A percentile compares a stretch with the other conserved stretches of the same genome.
phyloP scores from a whole-genome alignment of 129 eudicot genomes.

The Dittrichia graveolens region DNA sequence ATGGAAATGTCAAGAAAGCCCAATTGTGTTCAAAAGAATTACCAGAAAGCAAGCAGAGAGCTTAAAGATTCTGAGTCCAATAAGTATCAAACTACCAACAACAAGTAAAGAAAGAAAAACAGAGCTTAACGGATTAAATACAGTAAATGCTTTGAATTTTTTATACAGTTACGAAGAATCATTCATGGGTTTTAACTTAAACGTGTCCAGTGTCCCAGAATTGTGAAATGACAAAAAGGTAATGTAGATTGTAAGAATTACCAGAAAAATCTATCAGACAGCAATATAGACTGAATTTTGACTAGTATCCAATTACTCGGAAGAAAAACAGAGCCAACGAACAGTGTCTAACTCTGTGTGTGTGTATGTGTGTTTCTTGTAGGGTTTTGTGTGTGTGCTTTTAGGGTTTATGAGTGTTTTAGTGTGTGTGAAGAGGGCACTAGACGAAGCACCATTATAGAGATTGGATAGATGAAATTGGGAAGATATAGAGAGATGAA shows the following conservation, averaged over 20 bases:
- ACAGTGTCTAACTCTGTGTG: not conserved
- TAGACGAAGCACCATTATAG: constrained; percentile 39
- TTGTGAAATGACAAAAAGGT: constrained; percentile 32
- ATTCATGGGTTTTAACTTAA: constrained; percentile 12
- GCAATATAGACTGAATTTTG: constrained; percentile 16
- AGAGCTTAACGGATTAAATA: constrained; percentile 14
- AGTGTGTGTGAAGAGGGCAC: constrained; percentile 20
- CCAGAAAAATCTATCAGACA: constrained; percentile 36
- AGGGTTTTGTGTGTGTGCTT: constrained; percentile 40
- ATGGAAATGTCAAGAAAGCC: constrained; percentile 8
- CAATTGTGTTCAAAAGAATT: not conserved
- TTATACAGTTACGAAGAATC: not conserved
- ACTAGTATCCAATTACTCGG: constrained; percentile 8
- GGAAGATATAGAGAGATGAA: constrained; percentile 30
- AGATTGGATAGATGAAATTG: constrained; percentile 24
- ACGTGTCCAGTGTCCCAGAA: constrained; percentile 18
- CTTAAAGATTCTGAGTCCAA: not conserved
- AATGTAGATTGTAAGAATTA: constrained; percentile 34
- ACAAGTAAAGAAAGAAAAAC: constrained; percentile 1
- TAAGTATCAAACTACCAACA: not conserved
- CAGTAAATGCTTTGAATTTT: not conserved
- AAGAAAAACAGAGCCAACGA: constrained; percentile 32
- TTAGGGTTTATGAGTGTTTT: constrained; percentile 35
- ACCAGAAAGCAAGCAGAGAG: constrained; percentile 3
- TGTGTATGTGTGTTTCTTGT: constrained; percentile 3